Conservation (phyloP, 495 filamentous ascomycete species). For the Penicillium dipodomyicola region DNA sequence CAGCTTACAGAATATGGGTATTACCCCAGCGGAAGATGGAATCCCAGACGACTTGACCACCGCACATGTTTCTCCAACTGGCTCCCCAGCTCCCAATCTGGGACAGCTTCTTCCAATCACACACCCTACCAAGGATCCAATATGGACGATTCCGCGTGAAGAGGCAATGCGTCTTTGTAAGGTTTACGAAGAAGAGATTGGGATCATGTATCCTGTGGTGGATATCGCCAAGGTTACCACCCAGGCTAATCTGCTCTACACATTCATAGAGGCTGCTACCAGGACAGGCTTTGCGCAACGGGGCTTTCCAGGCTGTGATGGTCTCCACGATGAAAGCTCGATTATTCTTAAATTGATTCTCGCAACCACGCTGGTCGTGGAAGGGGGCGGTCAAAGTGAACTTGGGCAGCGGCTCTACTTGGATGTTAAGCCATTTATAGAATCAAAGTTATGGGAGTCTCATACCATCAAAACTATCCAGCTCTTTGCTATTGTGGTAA, state of each 20-base stretch:
- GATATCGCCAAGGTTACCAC: slow-evolving; percentile 63
- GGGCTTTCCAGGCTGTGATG: slow-evolving; percentile 56
- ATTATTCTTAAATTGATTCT: slow-evolving; percentile 75
- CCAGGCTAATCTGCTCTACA: slow-evolving; percentile 63
- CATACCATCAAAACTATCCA: slow-evolving; percentile 67
- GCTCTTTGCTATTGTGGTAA: slow-evolving; percentile 68
- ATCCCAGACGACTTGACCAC: slow-evolving; percentile 57
- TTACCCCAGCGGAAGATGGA: slow-evolving; percentile 53
- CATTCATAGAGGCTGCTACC: slow-evolving; percentile 66
- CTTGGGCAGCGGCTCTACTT: slow-evolving; percentile 68
- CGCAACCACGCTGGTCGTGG: slow-evolving; percentile 68
- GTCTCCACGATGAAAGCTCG: slow-evolving; percentile 65
- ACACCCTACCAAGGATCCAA: slow-evolving; percentile 62
- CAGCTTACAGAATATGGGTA: slow-evolving; percentile 86
- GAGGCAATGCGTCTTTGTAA: slow-evolving; percentile 69
- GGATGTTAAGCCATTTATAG: slow-evolving; percentile 64
- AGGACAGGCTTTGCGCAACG: slow-evolving; percentile 56
- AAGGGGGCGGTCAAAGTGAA: slow-evolving; percentile 73
- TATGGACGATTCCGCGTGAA: slow-evolving; percentile 68
- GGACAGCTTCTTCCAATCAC: slow-evolving; percentile 35
- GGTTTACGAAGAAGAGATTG: slow-evolving; percentile 80
- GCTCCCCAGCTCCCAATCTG: slow-evolving; percentile 51
- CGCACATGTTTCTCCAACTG: slow-evolving; percentile 50
- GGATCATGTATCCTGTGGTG: slow-evolving; percentile 81
- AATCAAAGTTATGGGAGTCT: slow-evolving; percentile 65